These are phyloP conservation scores for Candida labiduridarum DNA, from an alignment of 1,139 yeast genomes.

Conservation along the genomic window DNA sequence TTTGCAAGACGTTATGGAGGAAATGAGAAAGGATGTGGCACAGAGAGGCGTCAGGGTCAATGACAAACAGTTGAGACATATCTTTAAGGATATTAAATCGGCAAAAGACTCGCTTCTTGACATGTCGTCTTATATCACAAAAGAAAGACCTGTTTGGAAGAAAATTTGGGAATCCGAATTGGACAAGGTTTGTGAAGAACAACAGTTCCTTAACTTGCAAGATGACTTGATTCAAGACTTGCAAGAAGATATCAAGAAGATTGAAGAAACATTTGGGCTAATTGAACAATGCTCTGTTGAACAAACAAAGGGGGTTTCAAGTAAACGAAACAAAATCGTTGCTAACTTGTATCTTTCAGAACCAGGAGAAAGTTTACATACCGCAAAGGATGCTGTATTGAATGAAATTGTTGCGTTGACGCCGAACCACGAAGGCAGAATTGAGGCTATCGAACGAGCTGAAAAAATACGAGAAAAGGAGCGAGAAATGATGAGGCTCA, in stretches of 20 bases:
- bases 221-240: conserved; percentile 82
- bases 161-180: conserved; percentile 91
- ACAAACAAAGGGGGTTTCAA: conserved; percentile 50
- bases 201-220: conserved; percentile 86
- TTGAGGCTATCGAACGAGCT: conserved; percentile 87
- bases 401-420: conserved; percentile 74
- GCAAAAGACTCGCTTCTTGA: conserved; percentile 56
- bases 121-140: conserved; percentile 62
- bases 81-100: conserved; percentile 62
- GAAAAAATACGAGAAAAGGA: conserved; percentile 80
- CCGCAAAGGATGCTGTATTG: conserved; percentile 77
- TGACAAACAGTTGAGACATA: conserved; percentile 67
- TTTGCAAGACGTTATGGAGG: conserved; percentile 88
- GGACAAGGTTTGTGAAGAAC: conserved; percentile 90
- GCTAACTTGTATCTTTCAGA: conserved; percentile 53
- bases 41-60: conserved; percentile 87
- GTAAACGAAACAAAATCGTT: conserved; percentile 39
- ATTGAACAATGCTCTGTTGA: conserved; percentile 85
- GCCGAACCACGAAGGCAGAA: conserved; percentile 83
- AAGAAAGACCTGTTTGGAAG: conserved; percentile 86
- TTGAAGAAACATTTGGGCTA: conserved; percentile 76
- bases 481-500: conserved; percentile 55
- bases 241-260: conserved; percentile 77
- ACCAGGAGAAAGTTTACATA: conserved; percentile 66
- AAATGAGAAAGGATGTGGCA: conserved; percentile 87